These are phyloP conservation scores for Nicotiana benthamiana DNA, from an alignment of 257 asterid genomes.

Conservation along the genomic window DNA sequence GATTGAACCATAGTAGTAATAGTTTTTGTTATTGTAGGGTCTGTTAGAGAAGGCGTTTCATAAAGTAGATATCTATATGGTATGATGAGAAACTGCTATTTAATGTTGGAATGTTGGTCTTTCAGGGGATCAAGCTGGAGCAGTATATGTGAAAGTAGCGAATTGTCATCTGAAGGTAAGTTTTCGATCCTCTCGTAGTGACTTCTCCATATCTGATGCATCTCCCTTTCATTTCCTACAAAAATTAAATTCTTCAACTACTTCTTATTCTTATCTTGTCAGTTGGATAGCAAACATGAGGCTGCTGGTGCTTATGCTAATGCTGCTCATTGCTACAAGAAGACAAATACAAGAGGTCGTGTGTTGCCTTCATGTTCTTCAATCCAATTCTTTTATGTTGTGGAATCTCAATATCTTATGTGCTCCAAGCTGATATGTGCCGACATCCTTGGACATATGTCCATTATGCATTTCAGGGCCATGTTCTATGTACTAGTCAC, in stretches of 20 bases:
- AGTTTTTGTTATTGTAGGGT: neutral
- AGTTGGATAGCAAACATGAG: conserved; percentile 96
- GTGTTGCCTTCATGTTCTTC: neutral
- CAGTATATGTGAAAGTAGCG: conserved; percentile 74
- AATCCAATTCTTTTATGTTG: neutral
- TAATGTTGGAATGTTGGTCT: neutral
- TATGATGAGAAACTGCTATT: neutral
- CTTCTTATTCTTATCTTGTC: conserved; percentile 5
- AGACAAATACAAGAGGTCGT: conserved; percentile 53
- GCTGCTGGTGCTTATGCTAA: conserved; percentile 79
- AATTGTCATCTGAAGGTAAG: conserved; percentile 65
- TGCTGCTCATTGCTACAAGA: conserved; percentile 92
- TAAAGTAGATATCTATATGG: neutral
- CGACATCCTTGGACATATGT: neutral
- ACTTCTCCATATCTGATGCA: neutral
- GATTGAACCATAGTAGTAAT: neutral
- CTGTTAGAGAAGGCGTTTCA: neutral
- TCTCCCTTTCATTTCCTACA: neutral
- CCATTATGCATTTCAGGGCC: neutral
- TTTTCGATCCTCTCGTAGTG: neutral
- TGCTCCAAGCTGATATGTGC: neutral
- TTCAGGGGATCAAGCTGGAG: conserved; percentile 89
- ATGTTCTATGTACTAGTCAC: neutral
- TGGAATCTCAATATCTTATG: neutral
- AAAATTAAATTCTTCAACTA: neutral